A percentile compares a stretch with the other conserved stretches of the same genome.
Conservation (phyloP, 306 rosid genomes). For the Malus fusca region DNA sequence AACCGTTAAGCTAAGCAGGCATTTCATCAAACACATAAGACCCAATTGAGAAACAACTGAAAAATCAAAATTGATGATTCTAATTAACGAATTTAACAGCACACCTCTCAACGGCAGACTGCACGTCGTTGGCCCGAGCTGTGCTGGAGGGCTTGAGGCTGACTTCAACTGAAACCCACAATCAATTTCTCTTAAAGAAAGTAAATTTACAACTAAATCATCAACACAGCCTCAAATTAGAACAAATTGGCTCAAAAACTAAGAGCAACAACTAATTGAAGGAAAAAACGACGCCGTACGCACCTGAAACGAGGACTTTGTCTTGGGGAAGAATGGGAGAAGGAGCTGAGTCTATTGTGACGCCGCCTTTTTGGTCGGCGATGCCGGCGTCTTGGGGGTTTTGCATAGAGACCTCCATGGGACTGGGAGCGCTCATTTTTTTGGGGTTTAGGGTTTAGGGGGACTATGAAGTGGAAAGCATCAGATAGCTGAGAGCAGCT, state of each 20-base stretch:
- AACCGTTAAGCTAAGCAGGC: background rate
- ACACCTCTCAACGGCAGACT: constrained; percentile 66
- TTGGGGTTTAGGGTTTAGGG: background rate
- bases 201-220: background rate
- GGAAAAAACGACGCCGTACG: background rate
- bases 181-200: constrained; percentile 2
- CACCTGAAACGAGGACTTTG: constrained; percentile 72
- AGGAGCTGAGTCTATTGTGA: constrained; percentile 21
- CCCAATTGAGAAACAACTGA: background rate
- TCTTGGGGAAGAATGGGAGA: constrained; percentile 28
- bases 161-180: constrained; percentile 54
- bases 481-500: background rate
- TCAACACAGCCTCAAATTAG: background rate
- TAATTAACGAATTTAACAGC: background rate
- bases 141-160: constrained; percentile 79
- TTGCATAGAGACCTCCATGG: constrained; percentile 62
- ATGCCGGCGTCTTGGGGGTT: constrained; percentile 26
- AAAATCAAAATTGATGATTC: background rate
- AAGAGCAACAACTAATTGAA: background rate
- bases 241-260: background rate
- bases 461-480: background rate
- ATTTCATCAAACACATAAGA: constrained; percentile 4
- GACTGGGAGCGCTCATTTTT: constrained; percentile 58
- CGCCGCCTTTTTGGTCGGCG: constrained; percentile 33
- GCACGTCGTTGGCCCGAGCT: constrained; percentile 58